Evolutionary conservation across 2,329 filamentous ascomycete genomes (phyloP).

Genomic region (Microsporum ferrugineum): DNA sequence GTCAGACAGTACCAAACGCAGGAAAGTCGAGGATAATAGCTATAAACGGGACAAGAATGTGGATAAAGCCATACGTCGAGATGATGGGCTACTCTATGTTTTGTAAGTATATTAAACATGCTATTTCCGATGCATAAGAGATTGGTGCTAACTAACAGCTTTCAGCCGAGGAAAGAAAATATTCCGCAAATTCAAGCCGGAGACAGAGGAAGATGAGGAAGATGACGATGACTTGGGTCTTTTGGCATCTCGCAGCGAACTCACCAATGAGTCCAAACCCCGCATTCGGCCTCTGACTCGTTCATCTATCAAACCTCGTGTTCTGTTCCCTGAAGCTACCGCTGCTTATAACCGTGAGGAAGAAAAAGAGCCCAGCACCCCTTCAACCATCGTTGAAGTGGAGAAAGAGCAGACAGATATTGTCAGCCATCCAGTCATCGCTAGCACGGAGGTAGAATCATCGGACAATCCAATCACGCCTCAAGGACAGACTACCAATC

Average conservation of each 20-base stretch:
- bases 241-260: constrained; percentile 29
- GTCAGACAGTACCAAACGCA: constrained; percentile 27
- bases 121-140: background rate
- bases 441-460: constrained; percentile 7
- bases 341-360: constrained; percentile 25
- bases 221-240: constrained; percentile 35
- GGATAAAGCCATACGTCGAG: constrained; percentile 40
- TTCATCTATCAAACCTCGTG: constrained; percentile 47
- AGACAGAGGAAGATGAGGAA: constrained; percentile 28
- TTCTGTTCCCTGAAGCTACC: constrained; percentile 45
- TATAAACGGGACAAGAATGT: constrained; percentile 31
- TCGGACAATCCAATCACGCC: constrained; percentile 18
- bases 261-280: constrained; percentile 23
- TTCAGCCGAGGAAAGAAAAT: constrained; percentile 50
- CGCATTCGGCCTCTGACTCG: constrained; percentile 43
- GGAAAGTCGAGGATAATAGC: constrained; percentile 22
- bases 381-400: constrained; percentile 18
- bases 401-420: constrained; percentile 27
- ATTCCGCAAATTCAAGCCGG: constrained; percentile 44
- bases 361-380: constrained; percentile 3
- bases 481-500: constrained; percentile 13
- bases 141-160: constrained; percentile 19
- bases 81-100: constrained; percentile 49
- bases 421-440: background rate
- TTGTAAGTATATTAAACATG: constrained; percentile 41